These are phyloP conservation scores for Tetrahymena thermophila DNA, from an alignment of 73 alveolate genomes.

Conservation along the genomic window DNA sequence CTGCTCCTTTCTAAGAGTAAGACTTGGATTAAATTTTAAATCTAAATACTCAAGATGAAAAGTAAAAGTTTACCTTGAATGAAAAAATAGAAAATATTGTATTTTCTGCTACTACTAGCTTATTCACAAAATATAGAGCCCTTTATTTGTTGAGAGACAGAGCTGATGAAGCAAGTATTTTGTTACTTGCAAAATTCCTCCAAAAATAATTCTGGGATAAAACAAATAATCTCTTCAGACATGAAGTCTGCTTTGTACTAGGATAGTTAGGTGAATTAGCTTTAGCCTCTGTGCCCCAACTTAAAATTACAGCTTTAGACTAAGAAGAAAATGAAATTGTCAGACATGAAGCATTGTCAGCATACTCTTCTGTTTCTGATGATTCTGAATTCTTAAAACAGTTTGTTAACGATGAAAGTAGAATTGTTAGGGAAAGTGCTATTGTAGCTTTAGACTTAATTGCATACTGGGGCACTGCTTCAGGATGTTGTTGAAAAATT, in stretches of 20 bases:
- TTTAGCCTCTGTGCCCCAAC: not conserved
- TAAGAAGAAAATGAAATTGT: not conserved
- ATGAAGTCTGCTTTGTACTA: not conserved
- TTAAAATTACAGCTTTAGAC: not conserved
- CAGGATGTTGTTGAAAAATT: not conserved
- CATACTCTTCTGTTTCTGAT: not conserved
- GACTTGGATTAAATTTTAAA: not conserved
- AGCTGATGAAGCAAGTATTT: not conserved
- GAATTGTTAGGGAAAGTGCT: not conserved
- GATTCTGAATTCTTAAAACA: not conserved
- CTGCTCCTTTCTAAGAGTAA: not conserved
- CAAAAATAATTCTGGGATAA: not conserved
- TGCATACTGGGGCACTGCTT: not conserved
- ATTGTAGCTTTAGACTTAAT: not conserved
- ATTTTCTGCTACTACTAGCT: not conserved
- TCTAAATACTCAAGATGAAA: not conserved
- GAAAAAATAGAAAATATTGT: not conserved
- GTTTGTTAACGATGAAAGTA: not conserved
- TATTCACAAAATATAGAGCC: not conserved
- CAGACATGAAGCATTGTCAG: not conserved
- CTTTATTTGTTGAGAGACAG: not conserved
- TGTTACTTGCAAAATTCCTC: not conserved
- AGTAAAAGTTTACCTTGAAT: not conserved
- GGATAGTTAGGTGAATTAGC: not conserved
- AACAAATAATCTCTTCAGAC: not conserved